Evolutionary conservation across 345 rosid genomes (phyloP), one percentile per base, ranked within the genome.

Genomic region (Euclidium syriacum): DNA sequence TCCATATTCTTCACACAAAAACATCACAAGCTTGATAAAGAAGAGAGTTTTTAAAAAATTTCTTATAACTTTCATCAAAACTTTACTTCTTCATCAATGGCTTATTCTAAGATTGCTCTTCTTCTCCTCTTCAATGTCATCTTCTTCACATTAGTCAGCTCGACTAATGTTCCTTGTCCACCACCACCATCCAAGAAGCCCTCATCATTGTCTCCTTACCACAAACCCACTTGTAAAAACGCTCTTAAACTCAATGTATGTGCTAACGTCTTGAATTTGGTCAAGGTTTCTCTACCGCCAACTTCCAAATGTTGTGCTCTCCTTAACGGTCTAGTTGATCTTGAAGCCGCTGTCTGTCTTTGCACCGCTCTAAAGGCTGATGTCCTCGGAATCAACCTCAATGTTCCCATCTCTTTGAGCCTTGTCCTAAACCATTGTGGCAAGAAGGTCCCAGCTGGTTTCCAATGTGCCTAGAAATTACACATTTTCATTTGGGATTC

Each of bases 91-190:
- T 18, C 10, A n/a, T 10, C 57, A 57, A 67, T 57, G 72, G 64
- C 50, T 48, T 57, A 67, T 9, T 48, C 72, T 38, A 67, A 57
- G 42, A 16, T 48, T 38, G 43, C 43, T 27, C 58, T 67, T 38
- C 25, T 48, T 12, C 25, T 67, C 22, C 18, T 57, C 39, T 29
- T 57, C 34, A 57, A 48, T 39, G 52, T 58, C 14, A 38, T 67
- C 22, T 67, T 57, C 65, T 67, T 67, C 65, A 29, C 58, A 38
- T 48, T 67, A 2, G 71, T 49, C 19, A 67, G 72, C 58, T 67
- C 65, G 2, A 11, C 26, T 7, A 39, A 43, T 0, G 72, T 60
- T 29, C 65, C 65, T 58, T 68, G 52, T 16, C 38, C 65, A 49
- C 59, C 65, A 58, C 65, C 65, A 49, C 65, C 59, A 0, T 18